phyloP scores from a whole-genome alignment of 2,329 filamentous ascomycete species.

The Aspergillus udagawae region DNA sequence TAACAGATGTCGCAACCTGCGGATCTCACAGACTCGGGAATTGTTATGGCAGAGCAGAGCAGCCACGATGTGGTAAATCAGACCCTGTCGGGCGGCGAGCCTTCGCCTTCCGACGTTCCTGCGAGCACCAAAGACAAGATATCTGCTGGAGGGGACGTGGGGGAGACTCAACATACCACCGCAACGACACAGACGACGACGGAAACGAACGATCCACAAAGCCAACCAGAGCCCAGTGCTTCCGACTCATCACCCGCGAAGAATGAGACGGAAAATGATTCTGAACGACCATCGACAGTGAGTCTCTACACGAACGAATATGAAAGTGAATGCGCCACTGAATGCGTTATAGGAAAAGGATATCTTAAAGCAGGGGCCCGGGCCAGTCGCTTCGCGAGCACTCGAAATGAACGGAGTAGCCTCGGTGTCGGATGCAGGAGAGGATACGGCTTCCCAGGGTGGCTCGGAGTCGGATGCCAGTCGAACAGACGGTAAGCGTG shows the following conservation, averaged over 20 bases:
- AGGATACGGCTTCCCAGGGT: conserved; percentile 41
- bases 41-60: conserved; percentile 71
- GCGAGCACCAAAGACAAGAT: conserved; percentile 54
- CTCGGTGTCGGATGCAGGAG: conserved; percentile 34
- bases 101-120: conserved; percentile 62
- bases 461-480: conserved; percentile 63
- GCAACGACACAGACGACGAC: conserved; percentile 27
- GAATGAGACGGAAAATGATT: conserved; percentile 22
- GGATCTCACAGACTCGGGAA: conserved; percentile 44
- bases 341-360: conserved; percentile 28
- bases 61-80: conserved; percentile 69
- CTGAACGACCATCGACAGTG: conserved; percentile 26
- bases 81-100: conserved; percentile 63
- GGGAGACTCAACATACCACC: conserved; percentile 40
- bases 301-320: conserved; percentile 15
- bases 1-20: conserved; percentile 31
- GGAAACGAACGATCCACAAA: conserved; percentile 20
- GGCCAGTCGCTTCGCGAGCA: conserved; percentile 32
- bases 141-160: conserved; percentile 50
- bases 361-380: conserved; percentile 26
- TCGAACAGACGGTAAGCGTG: conserved; percentile 49
- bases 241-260: conserved; percentile 15
- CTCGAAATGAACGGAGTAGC: conserved; percentile 38
- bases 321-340: conserved; percentile 15
- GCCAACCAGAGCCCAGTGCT: conserved; percentile 19